Conservation (phyloP, 2,329 filamentous ascomycete genomes). For the Stagonosporopsis vannaccii region DNA sequence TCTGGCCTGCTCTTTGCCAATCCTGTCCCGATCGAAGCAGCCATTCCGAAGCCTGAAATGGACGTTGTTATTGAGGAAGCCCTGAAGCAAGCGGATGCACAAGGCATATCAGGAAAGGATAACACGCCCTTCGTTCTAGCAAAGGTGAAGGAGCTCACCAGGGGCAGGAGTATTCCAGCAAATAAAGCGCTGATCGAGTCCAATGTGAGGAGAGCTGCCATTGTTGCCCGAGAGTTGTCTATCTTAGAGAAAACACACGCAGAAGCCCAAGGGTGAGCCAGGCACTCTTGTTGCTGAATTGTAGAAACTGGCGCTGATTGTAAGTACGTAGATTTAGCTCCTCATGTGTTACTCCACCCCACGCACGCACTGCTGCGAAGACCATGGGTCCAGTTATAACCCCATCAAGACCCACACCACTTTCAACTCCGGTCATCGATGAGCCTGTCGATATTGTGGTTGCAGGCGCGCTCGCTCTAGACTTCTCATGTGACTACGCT, state of each 20-base stretch:
- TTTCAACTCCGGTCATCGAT: conserved; percentile 2
- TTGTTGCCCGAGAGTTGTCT: conserved; percentile 68
- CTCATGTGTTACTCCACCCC: conserved; percentile 33
- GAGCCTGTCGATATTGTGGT: conserved; percentile 72
- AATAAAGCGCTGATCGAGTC: conserved; percentile 75
- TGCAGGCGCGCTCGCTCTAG: conserved; percentile 87
- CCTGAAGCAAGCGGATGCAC: conserved; percentile 46
- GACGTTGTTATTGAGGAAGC: conserved; percentile 51
- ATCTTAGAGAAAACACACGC: conserved; percentile 57
- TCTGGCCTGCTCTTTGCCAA: conserved; percentile 90
- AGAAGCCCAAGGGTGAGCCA: conserved; percentile 49
- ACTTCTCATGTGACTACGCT: conserved; percentile 82
- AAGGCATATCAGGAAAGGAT: conserved; percentile 68
- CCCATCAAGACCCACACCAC: conserved; percentile 20
- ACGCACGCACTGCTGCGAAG: conserved; percentile 23
- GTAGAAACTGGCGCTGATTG: conserved; percentile 46
- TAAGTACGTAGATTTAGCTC: conserved; percentile 45
- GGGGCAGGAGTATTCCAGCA: conserved; percentile 73
- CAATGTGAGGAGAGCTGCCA: conserved; percentile 71
- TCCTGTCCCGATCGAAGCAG: conserved; percentile 75
- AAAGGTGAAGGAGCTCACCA: conserved; percentile 80
- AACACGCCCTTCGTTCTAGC: conserved; percentile 86
- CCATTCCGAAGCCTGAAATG: conserved; percentile 67
- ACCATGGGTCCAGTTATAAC: conserved; percentile 25
- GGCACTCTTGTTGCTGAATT: conserved; percentile 36